phyloP scores from a whole-genome alignment of 163 green algal species.

The Volvox carteri region DNA sequence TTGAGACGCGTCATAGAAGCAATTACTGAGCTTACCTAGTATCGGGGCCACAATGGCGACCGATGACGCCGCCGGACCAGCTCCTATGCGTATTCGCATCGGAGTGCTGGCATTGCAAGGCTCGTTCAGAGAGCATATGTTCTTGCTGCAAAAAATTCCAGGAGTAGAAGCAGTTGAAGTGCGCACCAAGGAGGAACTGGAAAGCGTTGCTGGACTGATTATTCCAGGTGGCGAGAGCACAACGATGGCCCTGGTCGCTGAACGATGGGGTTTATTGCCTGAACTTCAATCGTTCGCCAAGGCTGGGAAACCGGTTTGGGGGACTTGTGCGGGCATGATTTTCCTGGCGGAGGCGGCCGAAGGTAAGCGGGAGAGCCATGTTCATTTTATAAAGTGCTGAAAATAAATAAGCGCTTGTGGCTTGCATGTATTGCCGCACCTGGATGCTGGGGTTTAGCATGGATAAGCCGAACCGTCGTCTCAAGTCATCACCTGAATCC shows the following conservation, averaged over 20 bases:
- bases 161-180: conserved; percentile 89
- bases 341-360: conserved; percentile 93
- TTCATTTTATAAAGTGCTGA: too few species aligned
- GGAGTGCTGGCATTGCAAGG: conserved; percentile 95
- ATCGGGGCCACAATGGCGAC: conserved; percentile 34
- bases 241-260: conserved; percentile 96
- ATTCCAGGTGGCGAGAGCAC: conserved; percentile 97
- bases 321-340: conserved; percentile 98
- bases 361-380: conserved; percentile 62
- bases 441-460: not conserved
- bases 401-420: too few species aligned
- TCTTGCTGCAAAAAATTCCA: conserved; percentile 74
- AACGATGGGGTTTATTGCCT: conserved; percentile 93
- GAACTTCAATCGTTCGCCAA: conserved; percentile 85
- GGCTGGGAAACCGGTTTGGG: conserved; percentile 91
- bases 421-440: too few species aligned
- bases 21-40: too few species aligned
- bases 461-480: not conserved
- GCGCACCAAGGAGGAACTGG: conserved; percentile 87
- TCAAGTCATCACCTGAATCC: not conserved
- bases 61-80: conserved; percentile 13
- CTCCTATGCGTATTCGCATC: conserved; percentile 59
- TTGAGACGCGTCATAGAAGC: too few species aligned
- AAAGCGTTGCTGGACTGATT: conserved; percentile 84
- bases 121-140: conserved; percentile 94